Conservation (phyloP, 768 basidiomycete genomes). For the Pleurotus ostreatus region DNA sequence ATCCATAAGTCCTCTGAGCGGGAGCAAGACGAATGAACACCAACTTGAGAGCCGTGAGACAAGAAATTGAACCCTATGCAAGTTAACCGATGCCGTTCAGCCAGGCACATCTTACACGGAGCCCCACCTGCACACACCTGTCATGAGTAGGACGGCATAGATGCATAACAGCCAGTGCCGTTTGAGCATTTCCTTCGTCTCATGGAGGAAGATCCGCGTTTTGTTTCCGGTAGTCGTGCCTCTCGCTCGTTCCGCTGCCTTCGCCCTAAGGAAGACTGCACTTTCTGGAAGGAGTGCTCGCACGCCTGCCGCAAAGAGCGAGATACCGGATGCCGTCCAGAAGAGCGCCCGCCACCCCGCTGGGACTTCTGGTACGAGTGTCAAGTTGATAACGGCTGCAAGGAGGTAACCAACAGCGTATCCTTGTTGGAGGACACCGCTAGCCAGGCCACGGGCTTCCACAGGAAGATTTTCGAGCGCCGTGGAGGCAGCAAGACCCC, state of each 20-base stretch:
- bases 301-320: conserved; percentile 62
- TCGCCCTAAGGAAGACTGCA: conserved; percentile 62
- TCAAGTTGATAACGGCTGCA: conserved; percentile 79
- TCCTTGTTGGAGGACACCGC: conserved; percentile 84
- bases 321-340: conserved; percentile 74
- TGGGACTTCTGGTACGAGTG: conserved; percentile 43
- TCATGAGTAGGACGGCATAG: conserved; percentile 82
- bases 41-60: conserved; percentile 66
- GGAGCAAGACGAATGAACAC: conserved; percentile 1
- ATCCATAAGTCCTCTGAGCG: not conserved
- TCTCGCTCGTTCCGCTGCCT: conserved; percentile 49
- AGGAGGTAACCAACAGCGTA: conserved; percentile 84
- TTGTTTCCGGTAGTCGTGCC: conserved; percentile 56
- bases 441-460: conserved; percentile 79
- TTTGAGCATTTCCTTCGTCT: conserved; percentile 74
- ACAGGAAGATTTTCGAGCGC: conserved; percentile 88
- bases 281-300: conserved; percentile 76
- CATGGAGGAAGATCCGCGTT: conserved; percentile 67
- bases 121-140: conserved; percentile 30
- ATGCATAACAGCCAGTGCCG: conserved; percentile 79
- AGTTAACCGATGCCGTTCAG: not conserved
- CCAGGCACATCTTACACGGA: not conserved
- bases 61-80: conserved; percentile 68
- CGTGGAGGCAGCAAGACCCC: conserved; percentile 80
- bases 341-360: conserved; percentile 74